These are phyloP conservation scores for Hymenoscyphus salicellus DNA, from an alignment of 2,329 filamentous ascomycete genomes.

Conservation along the genomic window DNA sequence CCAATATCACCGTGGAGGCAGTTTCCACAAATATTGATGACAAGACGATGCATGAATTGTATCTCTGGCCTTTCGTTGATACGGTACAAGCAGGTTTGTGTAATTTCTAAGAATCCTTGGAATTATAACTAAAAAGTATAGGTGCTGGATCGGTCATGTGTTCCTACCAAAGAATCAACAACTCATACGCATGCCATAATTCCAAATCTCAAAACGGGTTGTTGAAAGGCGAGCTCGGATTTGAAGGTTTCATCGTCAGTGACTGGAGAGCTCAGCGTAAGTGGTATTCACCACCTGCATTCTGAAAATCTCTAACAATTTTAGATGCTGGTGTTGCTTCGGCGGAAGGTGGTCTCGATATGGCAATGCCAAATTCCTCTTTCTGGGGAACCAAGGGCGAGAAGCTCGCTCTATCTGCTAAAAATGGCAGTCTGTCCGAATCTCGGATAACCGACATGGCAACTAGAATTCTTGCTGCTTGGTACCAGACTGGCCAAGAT, in stretches of 20 bases:
- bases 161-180: conserved; percentile 16
- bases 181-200: conserved; percentile 60
- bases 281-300: conserved; percentile 55
- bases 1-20: conserved; percentile 43
- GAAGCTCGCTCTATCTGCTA: conserved; percentile 53
- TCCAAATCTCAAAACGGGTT: conserved; percentile 75
- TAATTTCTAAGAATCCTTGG: background rate
- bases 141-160: conserved; percentile 28
- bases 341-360: conserved; percentile 76
- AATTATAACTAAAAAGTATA: background rate
- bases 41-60: conserved; percentile 31
- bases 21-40: conserved; percentile 23
- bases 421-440: conserved; percentile 56
- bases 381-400: conserved; percentile 19
- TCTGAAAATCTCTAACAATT: background rate
- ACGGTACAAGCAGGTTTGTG: conserved; percentile 18
- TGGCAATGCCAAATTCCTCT: conserved; percentile 35
- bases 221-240: conserved; percentile 79
- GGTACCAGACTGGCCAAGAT: conserved; percentile 58
- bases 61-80: conserved; percentile 30
- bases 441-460: conserved; percentile 65
- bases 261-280: conserved; percentile 78
- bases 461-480: conserved; percentile 52
- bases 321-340: conserved; percentile 53
- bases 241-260: conserved; percentile 78